phyloP scores from a whole-genome alignment of 2,329 filamentous ascomycete species.

The Paraphoma sp. region DNA sequence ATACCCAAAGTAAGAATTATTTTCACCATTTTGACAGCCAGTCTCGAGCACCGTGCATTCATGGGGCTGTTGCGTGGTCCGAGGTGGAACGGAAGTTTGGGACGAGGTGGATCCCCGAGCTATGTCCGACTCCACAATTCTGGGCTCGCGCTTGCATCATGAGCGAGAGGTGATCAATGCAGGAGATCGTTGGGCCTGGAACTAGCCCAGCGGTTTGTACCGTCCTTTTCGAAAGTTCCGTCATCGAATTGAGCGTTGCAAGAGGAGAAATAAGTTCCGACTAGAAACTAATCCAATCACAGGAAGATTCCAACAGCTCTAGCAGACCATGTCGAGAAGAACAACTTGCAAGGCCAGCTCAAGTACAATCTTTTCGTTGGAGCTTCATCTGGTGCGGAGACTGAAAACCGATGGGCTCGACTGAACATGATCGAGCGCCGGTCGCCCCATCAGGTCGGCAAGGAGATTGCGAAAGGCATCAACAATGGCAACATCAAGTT shows the following conservation, averaged over 20 bases:
- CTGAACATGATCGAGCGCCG: constrained; percentile 90
- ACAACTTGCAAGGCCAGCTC: constrained; percentile 80
- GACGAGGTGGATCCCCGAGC: constrained; percentile 25
- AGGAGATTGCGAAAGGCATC: constrained; percentile 88
- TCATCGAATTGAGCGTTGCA: too few species aligned
- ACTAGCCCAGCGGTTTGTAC: too few species aligned
- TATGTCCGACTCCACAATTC: constrained; percentile 27
- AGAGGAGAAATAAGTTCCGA: background rate
- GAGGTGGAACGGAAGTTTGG: constrained; percentile 39
- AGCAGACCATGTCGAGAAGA: constrained; percentile 88
- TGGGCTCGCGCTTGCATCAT: constrained; percentile 7
- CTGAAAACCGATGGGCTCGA: constrained; percentile 88
- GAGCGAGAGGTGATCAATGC: background rate
- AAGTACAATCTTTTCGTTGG: constrained; percentile 89
- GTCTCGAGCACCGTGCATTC: background rate
- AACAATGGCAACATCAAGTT: constrained; percentile 89
- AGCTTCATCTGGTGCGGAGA: constrained; percentile 87
- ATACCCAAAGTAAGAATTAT: constrained; percentile 74
- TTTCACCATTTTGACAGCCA: background rate
- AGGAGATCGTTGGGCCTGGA: background rate
- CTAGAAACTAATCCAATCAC: constrained; percentile 9
- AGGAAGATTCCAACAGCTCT: constrained; percentile 85
- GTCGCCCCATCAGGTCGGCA: constrained; percentile 87
- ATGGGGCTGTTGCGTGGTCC: constrained; percentile 16
- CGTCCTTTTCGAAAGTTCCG: too few species aligned